Evolutionary conservation across 345 rosid species (phyloP).

Genomic region (Cardamine occulta): DNA sequence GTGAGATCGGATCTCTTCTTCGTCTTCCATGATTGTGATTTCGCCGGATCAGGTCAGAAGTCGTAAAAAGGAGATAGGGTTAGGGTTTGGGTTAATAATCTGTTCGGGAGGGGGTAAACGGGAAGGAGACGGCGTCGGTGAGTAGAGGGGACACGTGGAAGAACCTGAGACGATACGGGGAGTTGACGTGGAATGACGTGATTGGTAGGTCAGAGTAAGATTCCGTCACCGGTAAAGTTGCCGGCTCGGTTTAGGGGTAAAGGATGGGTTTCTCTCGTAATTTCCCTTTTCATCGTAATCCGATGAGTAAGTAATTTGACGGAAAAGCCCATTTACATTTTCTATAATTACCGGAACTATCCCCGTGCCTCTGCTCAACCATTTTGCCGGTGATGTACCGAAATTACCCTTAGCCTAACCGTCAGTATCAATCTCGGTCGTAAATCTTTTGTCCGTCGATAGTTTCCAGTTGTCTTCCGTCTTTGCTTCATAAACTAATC

Average conservation of each 20-base stretch:
- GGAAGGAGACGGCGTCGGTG: slow-evolving; percentile 64
- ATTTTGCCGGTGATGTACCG: slow-evolving; percentile 39
- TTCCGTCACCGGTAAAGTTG: slow-evolving; percentile 60
- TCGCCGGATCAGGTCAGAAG: slow-evolving; percentile 39
- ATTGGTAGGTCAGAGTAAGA: slow-evolving; percentile 45
- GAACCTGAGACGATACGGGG: slow-evolving; percentile 17
- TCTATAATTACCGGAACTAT: slow-evolving; percentile 38
- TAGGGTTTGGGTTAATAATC: slow-evolving; percentile 40
- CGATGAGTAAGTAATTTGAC: slow-evolving; percentile 42
- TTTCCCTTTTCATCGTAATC: slow-evolving; percentile 29
- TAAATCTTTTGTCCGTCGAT: slow-evolving; percentile 24
- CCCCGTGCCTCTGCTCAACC: slow-evolving; percentile 14
- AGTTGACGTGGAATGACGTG: slow-evolving; percentile 42
- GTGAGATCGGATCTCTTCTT: slow-evolving; percentile 61
- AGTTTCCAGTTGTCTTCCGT: slow-evolving; percentile 16
- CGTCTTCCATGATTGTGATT: slow-evolving; percentile 55
- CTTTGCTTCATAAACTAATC: neutral
- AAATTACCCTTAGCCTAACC: slow-evolving; percentile 36
- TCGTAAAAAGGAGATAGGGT: slow-evolving; percentile 28
- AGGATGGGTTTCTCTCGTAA: slow-evolving; percentile 24
- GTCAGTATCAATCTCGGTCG: slow-evolving; percentile 26
- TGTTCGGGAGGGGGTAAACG: slow-evolving; percentile 45
- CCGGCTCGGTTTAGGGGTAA: slow-evolving; percentile 49
- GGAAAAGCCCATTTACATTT: slow-evolving; percentile 49
- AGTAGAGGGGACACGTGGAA: slow-evolving; percentile 59